A percentile compares a stretch with the other conserved stretches of the same genome.
Evolutionary conservation across 2,329 filamentous ascomycete species (phyloP).

Genomic region (Amauroascus niger): DNA sequence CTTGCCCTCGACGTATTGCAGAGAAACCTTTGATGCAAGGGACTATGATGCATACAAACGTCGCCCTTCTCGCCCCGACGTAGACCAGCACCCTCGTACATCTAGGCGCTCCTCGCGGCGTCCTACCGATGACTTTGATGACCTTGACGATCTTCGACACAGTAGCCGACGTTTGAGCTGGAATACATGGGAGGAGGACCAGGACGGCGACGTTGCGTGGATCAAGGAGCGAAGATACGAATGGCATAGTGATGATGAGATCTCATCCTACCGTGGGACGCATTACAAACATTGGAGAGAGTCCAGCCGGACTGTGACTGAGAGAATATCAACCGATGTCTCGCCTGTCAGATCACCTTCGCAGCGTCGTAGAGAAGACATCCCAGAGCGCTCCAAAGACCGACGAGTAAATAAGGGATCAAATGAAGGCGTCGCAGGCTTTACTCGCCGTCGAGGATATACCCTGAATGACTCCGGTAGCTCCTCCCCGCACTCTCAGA

Average conservation of each 20-base stretch:
- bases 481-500: background rate
- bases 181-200: slow-evolving; percentile 13
- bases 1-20: background rate
- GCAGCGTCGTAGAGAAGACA: background rate
- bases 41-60: background rate
- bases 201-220: background rate
- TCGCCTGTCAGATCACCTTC: slow-evolving; percentile 2
- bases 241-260: slow-evolving; percentile 18
- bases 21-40: background rate
- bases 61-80: background rate
- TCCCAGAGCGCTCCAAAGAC: background rate
- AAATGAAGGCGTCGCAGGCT: background rate
- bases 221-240: slow-evolving; percentile 7
- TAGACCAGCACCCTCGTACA: background rate
- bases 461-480: background rate
- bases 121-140: background rate
- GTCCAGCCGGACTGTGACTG: slow-evolving; percentile 6
- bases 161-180: slow-evolving; percentile 10
- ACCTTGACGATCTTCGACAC: background rate
- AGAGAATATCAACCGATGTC: slow-evolving; percentile 4
- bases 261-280: slow-evolving; percentile 11
- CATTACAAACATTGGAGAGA: slow-evolving; percentile 8
- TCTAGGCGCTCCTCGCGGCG: background rate
- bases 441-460: slow-evolving; percentile 1
- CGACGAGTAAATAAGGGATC: background rate